Evolutionary conservation across 108 stramenopile species (phyloP), one percentile per base, ranked within the genome.

Genomic region (Skeletonema menzelii): DNA sequence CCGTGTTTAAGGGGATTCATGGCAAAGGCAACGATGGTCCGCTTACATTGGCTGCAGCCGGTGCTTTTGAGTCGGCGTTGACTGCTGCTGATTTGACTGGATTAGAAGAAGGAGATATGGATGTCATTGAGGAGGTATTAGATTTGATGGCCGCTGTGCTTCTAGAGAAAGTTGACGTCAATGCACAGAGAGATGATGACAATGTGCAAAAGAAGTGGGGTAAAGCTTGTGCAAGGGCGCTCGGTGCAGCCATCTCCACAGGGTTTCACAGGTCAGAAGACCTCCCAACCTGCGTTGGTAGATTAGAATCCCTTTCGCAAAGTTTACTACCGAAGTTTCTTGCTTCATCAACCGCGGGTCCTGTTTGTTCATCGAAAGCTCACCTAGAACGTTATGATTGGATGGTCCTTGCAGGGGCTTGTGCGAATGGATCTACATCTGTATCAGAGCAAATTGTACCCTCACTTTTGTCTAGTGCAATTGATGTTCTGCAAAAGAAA

Each of bases 1-100:
- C 38, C 3, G 42, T 79, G 12, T 55, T 87, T 20, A 44, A 71
- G 60, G 49, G 35, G 27, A 17, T 10, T 5, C 17, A 20, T 24
- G 56, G 44, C 38, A 72, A 47, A 63, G 70, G 49, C 19, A 58
- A 63, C 15, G 53, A 46, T n/a, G 66, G 58, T 3, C 28, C 40
- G 63, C 65, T 82, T 26, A 22, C 59, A 38, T 72, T 70, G 30
- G 84, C 87, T 8, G 82, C 83, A 57, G 72, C 84, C 13, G 67
- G 61, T n/a, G 83, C 83, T 27, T 31, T 88, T n/a, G 87, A 84
- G 55, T 84, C 87, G 4, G 20, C 84, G n/a, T 61, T 88, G 57
- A 78, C 72, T 6, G 56, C 77, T 47, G 56, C 22, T 57, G 67
- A 82, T 67, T 69, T 78, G 38, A 72, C 14, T 58, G 11, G 22